Evolutionary conservation across 306 rosid genomes (phyloP), one percentile per base, ranked within the genome.

Genomic region (Trifolium fragiferum): DNA sequence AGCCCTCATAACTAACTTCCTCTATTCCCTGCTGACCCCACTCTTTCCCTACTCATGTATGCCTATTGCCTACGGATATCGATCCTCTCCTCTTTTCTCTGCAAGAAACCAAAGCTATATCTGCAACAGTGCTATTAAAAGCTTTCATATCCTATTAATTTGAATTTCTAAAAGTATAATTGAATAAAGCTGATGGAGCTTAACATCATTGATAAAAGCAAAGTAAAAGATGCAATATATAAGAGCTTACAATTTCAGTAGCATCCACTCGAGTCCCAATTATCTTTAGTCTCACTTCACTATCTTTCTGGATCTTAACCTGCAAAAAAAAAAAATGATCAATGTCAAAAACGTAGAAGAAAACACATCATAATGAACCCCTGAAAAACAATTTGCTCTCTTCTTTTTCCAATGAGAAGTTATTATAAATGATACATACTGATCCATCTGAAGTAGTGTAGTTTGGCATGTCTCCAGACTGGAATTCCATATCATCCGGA

Each of bases 401-500:
- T 72, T 69, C 14, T 19, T 46, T 38, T 38, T 68, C 8, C 25
- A 76, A 68, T 25, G 70, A 55, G 53, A 19, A 70, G 59, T 19
- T 53, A 19, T 13, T 47, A n/a, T 46, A 62, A 72, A 53, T 7
- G 64, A 81, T 37, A 74, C 86, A 51, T 83, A 93, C 97, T 9
- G 97, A 94, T 82, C 99, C 99, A 82, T 94, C 99, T 9, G 99
- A 92, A 43, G 97, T 94, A 33, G 97, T 94, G 82, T 94, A 94
- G 81, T 94, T 92, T 64, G 96, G 96, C 88, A 92, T 85, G 69
- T 94, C 99, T 66, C 98, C 96, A 14, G 93, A 79, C 76, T 94
- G 97, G 76, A 94, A 90, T 83, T 94, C 99, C 99, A 94, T 94
- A 78, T 94, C 99, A 88, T 94, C 99, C 0, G 99, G 99, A 77